phyloP scores from a whole-genome alignment of 306 rosid genomes.

The Pueraria montana region DNA sequence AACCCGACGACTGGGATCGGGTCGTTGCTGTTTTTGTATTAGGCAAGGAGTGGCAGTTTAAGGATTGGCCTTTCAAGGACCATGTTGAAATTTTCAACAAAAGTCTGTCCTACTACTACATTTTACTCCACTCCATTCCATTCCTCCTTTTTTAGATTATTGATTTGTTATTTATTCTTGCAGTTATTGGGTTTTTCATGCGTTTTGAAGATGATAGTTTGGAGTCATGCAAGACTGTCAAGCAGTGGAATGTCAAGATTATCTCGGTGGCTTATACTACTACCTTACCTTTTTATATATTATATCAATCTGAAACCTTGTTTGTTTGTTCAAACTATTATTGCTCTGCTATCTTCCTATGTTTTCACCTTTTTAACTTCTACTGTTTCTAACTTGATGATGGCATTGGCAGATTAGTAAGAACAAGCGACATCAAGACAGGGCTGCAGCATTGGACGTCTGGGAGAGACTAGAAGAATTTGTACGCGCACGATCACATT shows the following conservation, averaged over 20 bases:
- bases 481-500: slow-evolving; percentile 89
- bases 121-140: no score
- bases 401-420: slow-evolving; percentile 78
- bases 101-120: no score
- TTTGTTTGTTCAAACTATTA: no score
- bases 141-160: no score
- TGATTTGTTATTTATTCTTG: no score
- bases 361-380: no score
- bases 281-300: slow-evolving; percentile 9
- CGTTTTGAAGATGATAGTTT: slow-evolving; percentile 84
- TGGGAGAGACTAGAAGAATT: slow-evolving; percentile 98
- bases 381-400: no score
- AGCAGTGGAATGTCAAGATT: slow-evolving; percentile 99
- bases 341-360: no score
- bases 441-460: slow-evolving; percentile 98
- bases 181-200: slow-evolving; percentile 63
- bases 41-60: slow-evolving; percentile 94
- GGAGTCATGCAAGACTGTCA: slow-evolving; percentile 89
- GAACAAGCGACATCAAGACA: slow-evolving; percentile 97
- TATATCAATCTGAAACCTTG: background rate
- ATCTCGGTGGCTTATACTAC: slow-evolving; percentile 67
- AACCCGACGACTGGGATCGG: slow-evolving; percentile 95
- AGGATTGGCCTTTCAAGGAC: slow-evolving; percentile 63
- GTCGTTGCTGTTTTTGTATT: slow-evolving; percentile 95
- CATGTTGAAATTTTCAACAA: slow-evolving; percentile 65